Percentiles rank a stretch among this genome's conserved stretches.
phyloP scores from a whole-genome alignment of 805 yeast species.

The Yamadazyma phyllophila region DNA sequence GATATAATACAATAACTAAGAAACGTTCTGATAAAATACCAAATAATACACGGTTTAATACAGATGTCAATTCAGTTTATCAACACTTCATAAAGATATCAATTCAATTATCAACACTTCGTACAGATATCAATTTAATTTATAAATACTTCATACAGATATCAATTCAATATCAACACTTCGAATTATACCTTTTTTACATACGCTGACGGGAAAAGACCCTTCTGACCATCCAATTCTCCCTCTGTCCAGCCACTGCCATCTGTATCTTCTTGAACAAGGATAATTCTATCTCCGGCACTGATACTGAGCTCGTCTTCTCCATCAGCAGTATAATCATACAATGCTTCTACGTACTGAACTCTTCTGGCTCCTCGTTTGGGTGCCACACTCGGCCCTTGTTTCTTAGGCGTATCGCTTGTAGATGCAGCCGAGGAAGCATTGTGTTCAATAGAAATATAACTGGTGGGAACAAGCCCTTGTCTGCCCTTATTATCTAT shows the following conservation, averaged over 20 bases:
- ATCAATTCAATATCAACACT: too few relatives aligned
- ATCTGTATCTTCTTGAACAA: constrained; percentile 55
- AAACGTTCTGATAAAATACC: too few relatives aligned
- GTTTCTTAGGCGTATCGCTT: constrained; percentile 29
- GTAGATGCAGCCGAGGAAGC: not conserved
- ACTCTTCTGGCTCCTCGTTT: constrained; percentile 67
- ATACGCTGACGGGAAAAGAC: constrained; percentile 69
- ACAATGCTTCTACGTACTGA: constrained; percentile 64
- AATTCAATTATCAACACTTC: too few relatives aligned
- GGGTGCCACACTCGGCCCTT: constrained; percentile 82
- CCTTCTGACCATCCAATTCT: constrained; percentile 44
- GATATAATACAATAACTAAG: too few relatives aligned
- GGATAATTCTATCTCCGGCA: constrained; percentile 70
- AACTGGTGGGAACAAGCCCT: constrained; percentile 87
- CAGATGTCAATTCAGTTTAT: too few relatives aligned
- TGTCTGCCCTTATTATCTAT: constrained; percentile 46
- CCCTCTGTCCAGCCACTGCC: constrained; percentile 97
- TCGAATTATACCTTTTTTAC: constrained; percentile 41
- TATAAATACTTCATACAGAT: too few relatives aligned
- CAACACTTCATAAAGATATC: too few relatives aligned
- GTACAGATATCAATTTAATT: too few relatives aligned
- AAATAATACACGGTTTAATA: too few relatives aligned
- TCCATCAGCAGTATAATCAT: constrained; percentile 74
- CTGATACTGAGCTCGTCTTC: constrained; percentile 72
- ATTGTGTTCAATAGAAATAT: constrained; percentile 48